Percentiles rank a stretch among this genome's conserved stretches.
These are phyloP conservation scores for Triticum monococcum DNA, from an alignment of 176 grass and related monocot genomes.

Conservation along the genomic window DNA sequence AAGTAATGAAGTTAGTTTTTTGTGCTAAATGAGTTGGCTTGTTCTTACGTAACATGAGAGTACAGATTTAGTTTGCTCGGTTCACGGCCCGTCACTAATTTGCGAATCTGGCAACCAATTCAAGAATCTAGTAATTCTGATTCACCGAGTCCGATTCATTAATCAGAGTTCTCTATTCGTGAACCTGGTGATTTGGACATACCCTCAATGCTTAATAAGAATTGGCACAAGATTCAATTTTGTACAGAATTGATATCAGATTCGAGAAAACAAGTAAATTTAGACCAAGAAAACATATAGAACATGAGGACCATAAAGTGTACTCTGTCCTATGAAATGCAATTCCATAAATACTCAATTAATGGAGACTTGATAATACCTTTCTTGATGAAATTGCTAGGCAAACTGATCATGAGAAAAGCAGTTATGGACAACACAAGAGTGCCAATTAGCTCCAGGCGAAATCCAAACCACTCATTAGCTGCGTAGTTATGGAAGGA, in stretches of 20 bases:
- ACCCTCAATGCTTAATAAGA: neutral
- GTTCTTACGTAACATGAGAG: too few relatives aligned
- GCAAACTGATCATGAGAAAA: slow-evolving; percentile 89
- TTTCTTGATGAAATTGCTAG: slow-evolving; percentile 88
- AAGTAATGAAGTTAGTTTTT: too few relatives aligned
- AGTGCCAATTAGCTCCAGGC: slow-evolving; percentile 82
- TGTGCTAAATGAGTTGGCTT: too few relatives aligned
- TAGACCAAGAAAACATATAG: too few relatives aligned
- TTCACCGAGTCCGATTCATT: too few relatives aligned
- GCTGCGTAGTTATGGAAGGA: slow-evolving; percentile 81
- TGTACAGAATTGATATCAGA: neutral
- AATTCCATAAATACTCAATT: neutral
- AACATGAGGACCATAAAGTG: neutral
- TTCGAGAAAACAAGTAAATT: neutral
- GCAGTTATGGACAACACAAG: slow-evolving; percentile 77
- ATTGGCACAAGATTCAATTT: neutral
- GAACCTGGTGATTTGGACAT: too few relatives aligned
- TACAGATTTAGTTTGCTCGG: too few relatives aligned
- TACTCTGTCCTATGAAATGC: neutral
- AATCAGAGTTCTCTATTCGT: too few relatives aligned
- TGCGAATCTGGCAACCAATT: too few relatives aligned
- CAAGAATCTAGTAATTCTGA: too few relatives aligned
- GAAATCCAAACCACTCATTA: slow-evolving; percentile 92
- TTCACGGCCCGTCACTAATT: too few relatives aligned
- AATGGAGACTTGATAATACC: slow-evolving; percentile 43